These are phyloP conservation scores for Alternaria hordeiaustralica DNA, from an alignment of 2,329 filamentous ascomycete genomes.

Conservation along the genomic window DNA sequence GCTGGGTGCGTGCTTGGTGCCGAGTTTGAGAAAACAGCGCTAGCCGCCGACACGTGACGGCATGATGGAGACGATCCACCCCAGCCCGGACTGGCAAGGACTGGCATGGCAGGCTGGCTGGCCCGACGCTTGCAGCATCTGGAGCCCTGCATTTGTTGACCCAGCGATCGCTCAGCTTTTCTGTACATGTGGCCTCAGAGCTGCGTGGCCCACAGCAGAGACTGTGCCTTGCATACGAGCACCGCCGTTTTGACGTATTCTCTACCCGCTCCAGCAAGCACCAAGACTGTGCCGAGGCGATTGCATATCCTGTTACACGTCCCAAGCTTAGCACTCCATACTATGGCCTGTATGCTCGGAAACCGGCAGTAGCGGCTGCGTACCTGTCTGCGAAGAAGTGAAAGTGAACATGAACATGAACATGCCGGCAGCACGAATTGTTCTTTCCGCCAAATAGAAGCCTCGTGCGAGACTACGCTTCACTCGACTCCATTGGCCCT, in stretches of 20 bases:
- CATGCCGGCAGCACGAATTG: not conserved
- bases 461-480: not conserved
- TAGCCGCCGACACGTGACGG: constrained; percentile 23
- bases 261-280: not conserved
- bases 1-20: constrained; percentile 12
- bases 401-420: not conserved
- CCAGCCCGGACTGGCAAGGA: not conserved
- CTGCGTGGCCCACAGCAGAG: not conserved
- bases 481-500: not conserved
- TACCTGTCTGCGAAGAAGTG: not conserved
- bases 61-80: not conserved
- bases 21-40: constrained; percentile 20
- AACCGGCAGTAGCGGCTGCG: not conserved
- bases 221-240: constrained; percentile 3
- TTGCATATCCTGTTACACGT: not conserved
- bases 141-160: constrained; percentile 1
- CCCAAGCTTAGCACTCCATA: not conserved
- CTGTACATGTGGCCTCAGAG: not conserved
- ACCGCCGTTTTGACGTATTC: not conserved
- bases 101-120: not conserved
- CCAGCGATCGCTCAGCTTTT: not conserved
- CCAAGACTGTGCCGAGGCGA: constrained; percentile 7
- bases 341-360: not conserved
- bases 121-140: not conserved
- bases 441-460: not conserved